Evolutionary conservation across 2,329 filamentous ascomycete genomes (phyloP).

Genomic region (Trichophyton simii): DNA sequence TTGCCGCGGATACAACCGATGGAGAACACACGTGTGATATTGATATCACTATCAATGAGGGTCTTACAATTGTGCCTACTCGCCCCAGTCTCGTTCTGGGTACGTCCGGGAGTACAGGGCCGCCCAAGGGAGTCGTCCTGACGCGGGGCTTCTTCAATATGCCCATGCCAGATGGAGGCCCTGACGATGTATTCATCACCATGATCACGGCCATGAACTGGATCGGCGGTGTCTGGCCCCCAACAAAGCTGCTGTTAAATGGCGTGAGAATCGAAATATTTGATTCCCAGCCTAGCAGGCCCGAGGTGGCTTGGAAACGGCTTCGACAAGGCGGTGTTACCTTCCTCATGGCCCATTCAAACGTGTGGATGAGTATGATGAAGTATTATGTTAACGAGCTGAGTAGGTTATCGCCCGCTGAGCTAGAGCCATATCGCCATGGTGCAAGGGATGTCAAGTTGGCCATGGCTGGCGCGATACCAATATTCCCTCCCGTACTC

Average conservation of each 20-base stretch:
- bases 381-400: constrained; percentile 10
- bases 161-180: background rate
- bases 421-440: constrained; percentile 3
- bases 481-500: background rate
- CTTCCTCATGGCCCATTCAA: background rate
- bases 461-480: background rate
- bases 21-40: background rate
- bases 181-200: background rate
- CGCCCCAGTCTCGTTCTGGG: constrained; percentile 30
- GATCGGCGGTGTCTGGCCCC: background rate
- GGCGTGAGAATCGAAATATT: background rate
- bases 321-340: background rate
- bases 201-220: background rate
- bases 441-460: background rate
- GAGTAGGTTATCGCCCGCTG: background rate
- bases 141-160: background rate
- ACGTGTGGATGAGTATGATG: constrained; percentile 3
- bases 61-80: background rate
- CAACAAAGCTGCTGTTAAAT: background rate
- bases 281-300: background rate
- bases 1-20: background rate
- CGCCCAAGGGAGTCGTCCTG: constrained; percentile 28
- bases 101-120: constrained; percentile 37
- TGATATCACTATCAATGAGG: background rate
- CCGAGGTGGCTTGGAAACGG: background rate